Conservation (phyloP, 371 early-diverging fungal species). For the Globomyces sp. region DNA sequence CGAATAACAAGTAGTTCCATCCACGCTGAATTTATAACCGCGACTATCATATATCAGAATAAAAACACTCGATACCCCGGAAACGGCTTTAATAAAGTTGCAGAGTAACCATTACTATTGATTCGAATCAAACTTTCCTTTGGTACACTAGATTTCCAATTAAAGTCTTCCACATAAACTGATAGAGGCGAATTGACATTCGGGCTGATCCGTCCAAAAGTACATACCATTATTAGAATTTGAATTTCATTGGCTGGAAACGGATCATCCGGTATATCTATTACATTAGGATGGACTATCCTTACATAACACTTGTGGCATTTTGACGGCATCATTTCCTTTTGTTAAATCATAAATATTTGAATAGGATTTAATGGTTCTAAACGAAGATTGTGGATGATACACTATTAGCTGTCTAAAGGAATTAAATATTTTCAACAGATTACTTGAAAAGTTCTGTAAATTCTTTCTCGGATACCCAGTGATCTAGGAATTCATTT, state of each 20-base stretch:
- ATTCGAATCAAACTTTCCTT: background rate
- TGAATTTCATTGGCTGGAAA: background rate
- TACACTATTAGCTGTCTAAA: background rate
- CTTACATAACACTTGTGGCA: conserved; percentile 13
- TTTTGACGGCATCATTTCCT: conserved; percentile 10
- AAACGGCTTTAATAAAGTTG: background rate
- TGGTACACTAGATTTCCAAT: conserved; percentile 2
- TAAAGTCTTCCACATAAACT: conserved; percentile 1
- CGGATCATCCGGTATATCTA: conserved; percentile 7
- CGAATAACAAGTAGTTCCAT: conserved; percentile 38
- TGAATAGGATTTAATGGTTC: background rate
- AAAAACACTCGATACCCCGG: background rate
- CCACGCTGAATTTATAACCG: conserved; percentile 40
- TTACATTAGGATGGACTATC: too few species aligned
- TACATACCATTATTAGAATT: conserved; percentile 36
- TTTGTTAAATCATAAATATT: conserved; percentile 18
- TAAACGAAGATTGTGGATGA: conserved; percentile 11
- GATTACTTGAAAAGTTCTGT: conserved; percentile 3
- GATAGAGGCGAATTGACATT: background rate
- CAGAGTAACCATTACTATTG: conserved; percentile 6
- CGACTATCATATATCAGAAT: too few species aligned
- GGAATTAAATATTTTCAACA: background rate
- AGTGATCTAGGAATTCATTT: background rate
- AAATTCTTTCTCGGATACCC: conserved; percentile 11
- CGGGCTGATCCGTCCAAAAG: conserved; percentile 36